Conservation (phyloP, 345 rosid species). For the Aquilaria malaccensis region DNA sequence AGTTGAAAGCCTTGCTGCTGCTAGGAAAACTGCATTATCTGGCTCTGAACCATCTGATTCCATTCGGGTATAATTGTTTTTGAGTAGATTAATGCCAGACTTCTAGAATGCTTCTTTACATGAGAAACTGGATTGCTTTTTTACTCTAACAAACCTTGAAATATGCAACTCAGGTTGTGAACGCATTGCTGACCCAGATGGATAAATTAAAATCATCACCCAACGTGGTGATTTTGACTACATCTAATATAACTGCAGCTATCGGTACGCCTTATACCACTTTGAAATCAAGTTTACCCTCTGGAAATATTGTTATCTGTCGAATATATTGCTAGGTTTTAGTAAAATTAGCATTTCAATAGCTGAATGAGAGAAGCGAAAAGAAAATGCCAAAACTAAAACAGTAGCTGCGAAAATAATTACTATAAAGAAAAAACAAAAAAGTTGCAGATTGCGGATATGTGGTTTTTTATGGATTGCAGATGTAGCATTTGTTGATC, state of each 20-base stretch:
- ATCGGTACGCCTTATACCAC: constrained; percentile 55
- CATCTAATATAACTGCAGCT: constrained; percentile 97
- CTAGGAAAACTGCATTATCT: constrained; percentile 92
- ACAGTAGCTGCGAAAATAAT: no score
- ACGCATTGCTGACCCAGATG: constrained; percentile 95
- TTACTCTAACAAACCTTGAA: constrained; percentile 9
- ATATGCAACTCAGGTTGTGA: constrained; percentile 67
- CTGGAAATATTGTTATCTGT: no score
- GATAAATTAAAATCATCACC: constrained; percentile 92
- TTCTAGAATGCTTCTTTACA: background rate
- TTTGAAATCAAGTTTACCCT: background rate
- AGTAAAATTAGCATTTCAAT: no score
- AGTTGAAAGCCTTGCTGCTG: constrained; percentile 99
- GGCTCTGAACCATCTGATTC: constrained; percentile 99
- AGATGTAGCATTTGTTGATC: constrained; percentile 96
- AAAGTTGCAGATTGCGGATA: background rate
- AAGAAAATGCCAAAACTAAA: no score
- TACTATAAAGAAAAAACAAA: background rate
- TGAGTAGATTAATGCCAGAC: background rate
- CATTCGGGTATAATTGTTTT: constrained; percentile 53
- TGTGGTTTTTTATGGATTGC: constrained; percentile 19
- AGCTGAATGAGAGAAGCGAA: no score
- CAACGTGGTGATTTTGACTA: constrained; percentile 83
- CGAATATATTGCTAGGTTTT: no score
- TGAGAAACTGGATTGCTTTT: background rate